Evolutionary conservation across 2,329 filamentous ascomycete genomes (phyloP).

Genomic region (Ampelomyces quisqualis): DNA sequence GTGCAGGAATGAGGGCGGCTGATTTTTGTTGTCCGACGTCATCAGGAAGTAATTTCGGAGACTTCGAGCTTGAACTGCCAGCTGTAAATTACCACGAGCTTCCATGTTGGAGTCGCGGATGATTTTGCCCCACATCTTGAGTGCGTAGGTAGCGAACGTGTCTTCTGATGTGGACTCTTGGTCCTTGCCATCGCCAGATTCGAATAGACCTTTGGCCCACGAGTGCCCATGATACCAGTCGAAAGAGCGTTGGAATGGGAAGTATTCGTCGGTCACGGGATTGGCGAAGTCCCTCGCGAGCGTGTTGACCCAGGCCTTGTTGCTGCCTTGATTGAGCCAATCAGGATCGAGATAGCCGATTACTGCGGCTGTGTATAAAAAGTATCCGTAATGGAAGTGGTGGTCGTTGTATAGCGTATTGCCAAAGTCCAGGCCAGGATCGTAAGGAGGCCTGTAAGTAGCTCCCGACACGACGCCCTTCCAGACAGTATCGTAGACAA

Average conservation of each 20-base stretch:
- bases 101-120: conserved; percentile 76
- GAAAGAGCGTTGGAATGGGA: conserved; percentile 72
- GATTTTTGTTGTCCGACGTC: conserved; percentile 65
- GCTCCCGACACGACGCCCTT: conserved; percentile 80
- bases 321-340: conserved; percentile 65
- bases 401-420: conserved; percentile 80
- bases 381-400: conserved; percentile 76
- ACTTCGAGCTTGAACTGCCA: conserved; percentile 72
- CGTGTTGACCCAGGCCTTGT: conserved; percentile 79
- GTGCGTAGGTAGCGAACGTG: conserved; percentile 79
- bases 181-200: conserved; percentile 75
- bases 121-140: conserved; percentile 92
- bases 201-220: conserved; percentile 83
- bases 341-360: conserved; percentile 76
- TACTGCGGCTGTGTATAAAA: conserved; percentile 82
- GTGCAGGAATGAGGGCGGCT: conserved; percentile 74
- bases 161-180: conserved; percentile 94
- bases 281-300: conserved; percentile 85
- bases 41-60: conserved; percentile 85
- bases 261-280: conserved; percentile 66
- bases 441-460: conserved; percentile 51
- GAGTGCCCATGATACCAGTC: conserved; percentile 94
- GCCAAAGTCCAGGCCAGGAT: conserved; percentile 69
- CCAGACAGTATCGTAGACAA: conserved; percentile 65
- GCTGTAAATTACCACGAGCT: conserved; percentile 76